Percentiles rank a stretch among this genome's conserved stretches.
Conservation (phyloP, 106 monocot genomes). For the Iris macrosiphon region DNA sequence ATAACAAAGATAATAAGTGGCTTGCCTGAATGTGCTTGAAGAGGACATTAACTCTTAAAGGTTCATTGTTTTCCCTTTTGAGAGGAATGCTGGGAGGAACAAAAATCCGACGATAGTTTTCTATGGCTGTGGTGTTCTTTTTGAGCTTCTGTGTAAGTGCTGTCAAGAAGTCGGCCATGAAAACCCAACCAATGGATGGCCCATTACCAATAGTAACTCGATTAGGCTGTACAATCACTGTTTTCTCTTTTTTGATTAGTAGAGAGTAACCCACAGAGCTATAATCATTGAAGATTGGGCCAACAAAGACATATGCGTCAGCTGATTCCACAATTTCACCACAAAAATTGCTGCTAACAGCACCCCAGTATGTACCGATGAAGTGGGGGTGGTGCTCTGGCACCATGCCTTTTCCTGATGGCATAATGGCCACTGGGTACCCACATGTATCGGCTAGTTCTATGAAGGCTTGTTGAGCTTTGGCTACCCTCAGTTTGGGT, state of each 20-base stretch:
- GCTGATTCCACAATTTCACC: constrained; percentile 43
- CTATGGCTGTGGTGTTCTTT: constrained; percentile 31
- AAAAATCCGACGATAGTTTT: constrained; percentile 35
- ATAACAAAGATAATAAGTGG: too few relatives aligned
- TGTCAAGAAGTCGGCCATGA: constrained; percentile 41
- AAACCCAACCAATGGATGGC: constrained; percentile 36
- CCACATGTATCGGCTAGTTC: constrained; percentile 30
- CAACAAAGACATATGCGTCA: constrained; percentile 34
- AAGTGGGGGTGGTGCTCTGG: constrained; percentile 34
- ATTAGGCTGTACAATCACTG: constrained; percentile 34
- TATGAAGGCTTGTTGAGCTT: constrained; percentile 25
- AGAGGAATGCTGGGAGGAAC: constrained; percentile 24
- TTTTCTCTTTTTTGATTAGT: constrained; percentile 42
- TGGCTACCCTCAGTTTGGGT: constrained; percentile 23
- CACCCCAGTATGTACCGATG: constrained; percentile 55
- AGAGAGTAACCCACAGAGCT: constrained; percentile 41
- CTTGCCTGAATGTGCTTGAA: constrained; percentile 59
- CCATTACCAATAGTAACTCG: constrained; percentile 36
- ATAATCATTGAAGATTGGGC: constrained; percentile 49
- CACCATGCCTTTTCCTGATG: constrained; percentile 36
- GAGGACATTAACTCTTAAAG: constrained; percentile 40
- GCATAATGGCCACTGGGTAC: constrained; percentile 42
- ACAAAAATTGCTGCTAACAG: constrained; percentile 37
- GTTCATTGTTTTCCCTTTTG: constrained; percentile 18
- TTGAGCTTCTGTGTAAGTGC: constrained; percentile 31